Conservation (phyloP, 805 yeast genomes). For the Kluyveromyces aestuarii region DNA sequence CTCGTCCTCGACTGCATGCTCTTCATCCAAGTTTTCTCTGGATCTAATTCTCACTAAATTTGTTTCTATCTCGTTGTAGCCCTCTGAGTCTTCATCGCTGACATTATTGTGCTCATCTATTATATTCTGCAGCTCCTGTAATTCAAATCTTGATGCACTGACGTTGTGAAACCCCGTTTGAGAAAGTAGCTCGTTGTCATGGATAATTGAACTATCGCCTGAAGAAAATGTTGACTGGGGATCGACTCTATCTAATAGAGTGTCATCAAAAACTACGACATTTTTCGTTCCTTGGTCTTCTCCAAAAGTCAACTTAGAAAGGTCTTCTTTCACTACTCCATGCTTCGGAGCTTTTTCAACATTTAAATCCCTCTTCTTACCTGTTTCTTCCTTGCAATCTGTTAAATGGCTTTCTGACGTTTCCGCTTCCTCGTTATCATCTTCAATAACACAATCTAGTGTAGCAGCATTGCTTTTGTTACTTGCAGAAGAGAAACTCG, state of each 20-base stretch:
- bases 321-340: not conserved
- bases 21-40: conserved; percentile 8
- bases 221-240: not conserved
- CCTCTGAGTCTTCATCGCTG: conserved; percentile 9
- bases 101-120: conserved; percentile 19
- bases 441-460: conserved; percentile 19
- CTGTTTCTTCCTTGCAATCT: not conserved
- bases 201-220: not conserved
- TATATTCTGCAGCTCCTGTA: conserved; percentile 45
- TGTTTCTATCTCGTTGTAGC: conserved; percentile 12
- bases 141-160: conserved; percentile 56
- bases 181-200: conserved; percentile 3
- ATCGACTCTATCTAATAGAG: not conserved
- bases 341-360: not conserved
- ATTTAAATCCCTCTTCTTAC: too few relatives aligned
- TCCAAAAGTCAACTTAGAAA: not conserved
- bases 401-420: conserved; percentile 3
- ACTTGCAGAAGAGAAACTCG: conserved; percentile 7
- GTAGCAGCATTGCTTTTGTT: conserved; percentile 9
- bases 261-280: not conserved
- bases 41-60: conserved; percentile 7
- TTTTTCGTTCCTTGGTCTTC: not conserved
- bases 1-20: conserved; percentile 8
- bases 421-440: conserved; percentile 22
- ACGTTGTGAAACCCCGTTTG: conserved; percentile 6